Base-by-base conservation (phyloP, 805 yeast species). In the Cyberlindnera xylosilytica region DNA sequence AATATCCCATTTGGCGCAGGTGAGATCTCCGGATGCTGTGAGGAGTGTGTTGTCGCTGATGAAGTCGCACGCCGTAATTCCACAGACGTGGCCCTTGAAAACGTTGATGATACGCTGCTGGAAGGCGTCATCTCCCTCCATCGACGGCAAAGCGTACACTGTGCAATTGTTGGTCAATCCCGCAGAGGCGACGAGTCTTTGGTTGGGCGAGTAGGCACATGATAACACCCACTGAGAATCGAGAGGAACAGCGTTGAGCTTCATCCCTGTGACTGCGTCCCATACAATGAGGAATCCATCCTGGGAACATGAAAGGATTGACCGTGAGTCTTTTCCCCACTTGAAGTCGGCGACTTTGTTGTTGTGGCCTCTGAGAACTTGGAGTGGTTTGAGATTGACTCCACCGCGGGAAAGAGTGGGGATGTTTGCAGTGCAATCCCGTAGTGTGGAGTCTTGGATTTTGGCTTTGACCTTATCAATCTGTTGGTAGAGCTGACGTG, bases 281-380 rank as follows among this genome's bases (percentile, higher is more conserved):
- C 97, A 90, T 17, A 87, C 62, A 29, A 90, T 69, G 69, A 88
- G 69, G 56, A 78, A 84, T 2, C 96, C 96, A 62, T 90, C 97
- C 58, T 87, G 96, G 20, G 91, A 81, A 0, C 87, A 88, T 38
- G 88, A 77, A 8, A 88, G 61, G 2, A 89, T 56, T 34, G 71
- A 72, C 34, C 64, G 61, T n/a, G 85, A 74, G 56, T 82, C 81
- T 1, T 68, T 59, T 41, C 79, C 73, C 95, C 96, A 86, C 39
- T 78, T 69, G 44, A 85, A 66, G 44, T 79, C 78, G 8, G 81
- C 73, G 17, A 89, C 74, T 57, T 89, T 88, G 57, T 80, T 83
- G 50, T 76, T 76, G 58, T 90, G 97, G 2, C 73, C 74, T 43
- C 57, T 63, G n/a, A 69, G 52, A 2, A 66, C 54, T 6, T 69